phyloP scores from a whole-genome alignment of 495 filamentous ascomycete species.

The Penicilliopsis zonata region DNA sequence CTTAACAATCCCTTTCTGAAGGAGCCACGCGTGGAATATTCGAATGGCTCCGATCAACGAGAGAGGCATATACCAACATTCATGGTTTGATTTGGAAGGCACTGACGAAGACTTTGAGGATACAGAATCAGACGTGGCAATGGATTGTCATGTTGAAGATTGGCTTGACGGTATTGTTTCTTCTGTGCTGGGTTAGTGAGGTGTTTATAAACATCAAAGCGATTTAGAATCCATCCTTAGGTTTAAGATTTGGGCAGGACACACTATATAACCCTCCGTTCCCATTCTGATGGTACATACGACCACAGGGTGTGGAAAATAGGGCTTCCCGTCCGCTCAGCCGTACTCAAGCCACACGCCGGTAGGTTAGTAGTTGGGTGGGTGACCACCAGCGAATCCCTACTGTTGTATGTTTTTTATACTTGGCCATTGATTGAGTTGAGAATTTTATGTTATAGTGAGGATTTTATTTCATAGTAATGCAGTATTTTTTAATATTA shows the following conservation, averaged over 20 bases:
- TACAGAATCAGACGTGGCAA: constrained; percentile 3
- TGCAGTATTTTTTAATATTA: too few relatives aligned
- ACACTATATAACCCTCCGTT: too few relatives aligned
- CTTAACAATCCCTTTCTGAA: constrained; percentile 7
- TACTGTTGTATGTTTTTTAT: too few relatives aligned
- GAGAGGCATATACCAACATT: constrained; percentile 15
- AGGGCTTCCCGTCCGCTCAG: constrained; percentile 8
- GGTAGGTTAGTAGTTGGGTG: neutral
- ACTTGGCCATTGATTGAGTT: too few relatives aligned
- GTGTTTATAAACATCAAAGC: too few relatives aligned
- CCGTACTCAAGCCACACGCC: constrained; percentile 5
- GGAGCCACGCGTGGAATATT: constrained; percentile 11
- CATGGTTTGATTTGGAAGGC: constrained; percentile 17
- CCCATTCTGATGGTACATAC: constrained; percentile 4
- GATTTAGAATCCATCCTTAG: too few relatives aligned
- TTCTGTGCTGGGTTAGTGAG: too few relatives aligned
- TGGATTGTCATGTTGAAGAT: neutral
- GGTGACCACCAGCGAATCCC: neutral
- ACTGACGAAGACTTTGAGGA: constrained; percentile 9
- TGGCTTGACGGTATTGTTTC: constrained; percentile 2
- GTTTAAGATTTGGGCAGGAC: too few relatives aligned
- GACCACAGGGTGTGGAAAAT: constrained; percentile 4
- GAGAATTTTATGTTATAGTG: too few relatives aligned
- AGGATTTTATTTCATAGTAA: too few relatives aligned
- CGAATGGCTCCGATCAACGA: constrained; percentile 12